phyloP scores from a whole-genome alignment of 2,329 filamentous ascomycete species.

The Aureobasidium sp. region DNA sequence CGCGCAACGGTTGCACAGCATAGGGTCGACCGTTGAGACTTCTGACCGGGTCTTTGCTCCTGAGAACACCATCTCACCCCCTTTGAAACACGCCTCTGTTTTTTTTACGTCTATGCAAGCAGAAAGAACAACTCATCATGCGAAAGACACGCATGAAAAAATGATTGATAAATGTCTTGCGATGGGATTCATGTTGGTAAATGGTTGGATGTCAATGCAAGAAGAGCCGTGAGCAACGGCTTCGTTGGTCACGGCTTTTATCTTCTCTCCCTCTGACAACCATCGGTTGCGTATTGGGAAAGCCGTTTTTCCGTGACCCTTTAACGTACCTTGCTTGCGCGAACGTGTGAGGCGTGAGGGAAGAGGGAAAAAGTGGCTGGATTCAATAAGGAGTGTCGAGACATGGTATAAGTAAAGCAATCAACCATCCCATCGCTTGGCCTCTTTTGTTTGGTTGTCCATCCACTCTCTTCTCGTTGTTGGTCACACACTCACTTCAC shows the following conservation, averaged over 20 bases:
- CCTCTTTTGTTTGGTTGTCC: conserved; percentile 5
- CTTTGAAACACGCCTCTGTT: conserved; percentile 7
- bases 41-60: conserved; percentile 7
- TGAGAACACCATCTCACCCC: conserved; percentile 6
- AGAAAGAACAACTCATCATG: neutral
- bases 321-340: conserved; percentile 5
- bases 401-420: conserved; percentile 10
- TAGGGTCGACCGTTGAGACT: conserved; percentile 10
- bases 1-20: conserved; percentile 12
- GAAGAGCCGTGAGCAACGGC: conserved; percentile 1
- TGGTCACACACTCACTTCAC: neutral
- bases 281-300: conserved; percentile 8
- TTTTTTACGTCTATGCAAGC: neutral
- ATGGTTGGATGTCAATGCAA: neutral
- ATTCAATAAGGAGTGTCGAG: neutral
- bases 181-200: neutral
- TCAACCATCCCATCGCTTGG: conserved; percentile 1
- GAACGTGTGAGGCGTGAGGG: neutral
- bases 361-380: conserved; percentile 9
- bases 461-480: conserved; percentile 4
- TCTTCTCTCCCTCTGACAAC: conserved; percentile 1
- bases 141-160: neutral
- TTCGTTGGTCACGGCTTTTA: conserved; percentile 3
- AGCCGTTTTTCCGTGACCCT: conserved; percentile 10
- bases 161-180: neutral